Evolutionary conservation across 768 basidiomycete species (phyloP).

Genomic region (Suillus discolor): DNA sequence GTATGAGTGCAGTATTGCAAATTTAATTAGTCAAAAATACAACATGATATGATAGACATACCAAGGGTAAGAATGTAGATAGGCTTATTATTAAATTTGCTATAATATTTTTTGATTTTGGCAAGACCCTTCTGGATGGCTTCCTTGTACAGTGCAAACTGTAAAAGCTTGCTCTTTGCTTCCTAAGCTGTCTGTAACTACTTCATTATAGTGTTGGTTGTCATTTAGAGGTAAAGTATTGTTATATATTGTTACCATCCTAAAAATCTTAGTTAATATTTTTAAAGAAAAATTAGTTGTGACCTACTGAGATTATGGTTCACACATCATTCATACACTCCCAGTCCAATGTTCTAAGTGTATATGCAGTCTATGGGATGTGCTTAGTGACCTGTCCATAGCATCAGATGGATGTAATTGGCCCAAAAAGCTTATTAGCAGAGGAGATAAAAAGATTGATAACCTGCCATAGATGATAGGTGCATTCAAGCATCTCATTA

Average conservation of each 20-base stretch:
- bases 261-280: neutral
- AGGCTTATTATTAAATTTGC: neutral
- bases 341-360: constrained; percentile 25
- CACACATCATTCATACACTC: constrained; percentile 16
- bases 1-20: neutral
- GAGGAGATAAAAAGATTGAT: too few species aligned
- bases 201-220: constrained; percentile 31
- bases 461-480: too few species aligned
- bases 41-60: neutral
- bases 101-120: neutral
- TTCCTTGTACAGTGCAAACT: constrained; percentile 8
- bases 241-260: constrained; percentile 29
- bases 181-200: constrained; percentile 31
- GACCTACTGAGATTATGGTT: constrained; percentile 16
- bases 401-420: too few species aligned
- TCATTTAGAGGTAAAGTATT: constrained; percentile 27
- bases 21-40: neutral
- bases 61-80: neutral
- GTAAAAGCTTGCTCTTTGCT: constrained; percentile 13
- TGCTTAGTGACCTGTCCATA: neutral
- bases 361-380: constrained; percentile 25
- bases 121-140: neutral
- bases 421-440: too few species aligned
- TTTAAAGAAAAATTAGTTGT: neutral
- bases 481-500: too few species aligned